Evolutionary conservation across 2,329 filamentous ascomycete genomes (phyloP).

Genomic region (Trichoderma sp.): DNA sequence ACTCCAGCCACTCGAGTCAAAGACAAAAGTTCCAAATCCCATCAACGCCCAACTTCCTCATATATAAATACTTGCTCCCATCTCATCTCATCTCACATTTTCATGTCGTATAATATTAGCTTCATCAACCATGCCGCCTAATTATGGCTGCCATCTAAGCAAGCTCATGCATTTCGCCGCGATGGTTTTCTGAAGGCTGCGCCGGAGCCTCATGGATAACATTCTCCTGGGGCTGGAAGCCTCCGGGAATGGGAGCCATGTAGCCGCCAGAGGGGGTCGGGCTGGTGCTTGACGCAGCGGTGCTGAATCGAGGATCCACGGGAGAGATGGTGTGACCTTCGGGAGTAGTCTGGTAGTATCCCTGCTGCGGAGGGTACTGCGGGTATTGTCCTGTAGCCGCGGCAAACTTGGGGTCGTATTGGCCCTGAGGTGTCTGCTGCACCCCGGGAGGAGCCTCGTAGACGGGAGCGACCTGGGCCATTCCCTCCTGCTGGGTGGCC

Average conservation of each 20-base stretch:
- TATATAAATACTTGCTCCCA: neutral
- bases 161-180: constrained; percentile 42
- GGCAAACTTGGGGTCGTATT: constrained; percentile 31
- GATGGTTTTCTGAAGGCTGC: constrained; percentile 35
- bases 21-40: neutral
- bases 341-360: neutral
- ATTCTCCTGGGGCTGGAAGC: constrained; percentile 26
- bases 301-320: constrained; percentile 25
- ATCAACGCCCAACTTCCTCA: constrained; percentile 11
- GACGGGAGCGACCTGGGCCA: constrained; percentile 20
- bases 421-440: constrained; percentile 21
- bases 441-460: constrained; percentile 22
- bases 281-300: constrained; percentile 22
- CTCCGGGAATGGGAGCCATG: constrained; percentile 21
- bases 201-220: constrained; percentile 40
- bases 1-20: constrained; percentile 17
- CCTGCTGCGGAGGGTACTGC: constrained; percentile 23
- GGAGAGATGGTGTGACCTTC: constrained; percentile 9
- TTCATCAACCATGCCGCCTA: neutral
- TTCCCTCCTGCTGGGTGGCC: constrained; percentile 13
- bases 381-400: constrained; percentile 15
- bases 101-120: neutral
- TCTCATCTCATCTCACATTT: neutral
- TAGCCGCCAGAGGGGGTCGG: constrained; percentile 23
- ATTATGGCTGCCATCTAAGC: constrained; percentile 24